Evolutionary conservation across 2,329 filamentous ascomycete species (phyloP).

Genomic region (Phialocephala sp.): DNA sequence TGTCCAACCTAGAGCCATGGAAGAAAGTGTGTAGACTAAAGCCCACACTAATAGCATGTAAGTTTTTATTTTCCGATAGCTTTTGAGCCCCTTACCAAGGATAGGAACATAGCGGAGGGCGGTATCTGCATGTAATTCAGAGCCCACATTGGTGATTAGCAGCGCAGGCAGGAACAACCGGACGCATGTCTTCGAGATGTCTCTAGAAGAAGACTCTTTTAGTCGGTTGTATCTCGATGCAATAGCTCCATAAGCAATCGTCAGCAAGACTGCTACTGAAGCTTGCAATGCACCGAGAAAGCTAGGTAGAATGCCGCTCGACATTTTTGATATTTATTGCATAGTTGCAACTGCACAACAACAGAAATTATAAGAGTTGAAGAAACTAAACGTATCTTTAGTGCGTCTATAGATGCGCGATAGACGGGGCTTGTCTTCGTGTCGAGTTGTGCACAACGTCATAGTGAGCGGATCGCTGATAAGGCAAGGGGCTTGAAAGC

Average conservation of each 20-base stretch:
- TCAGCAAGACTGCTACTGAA: constrained; percentile 58
- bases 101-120: constrained; percentile 55
- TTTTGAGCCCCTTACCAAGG: constrained; percentile 44
- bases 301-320: constrained; percentile 27
- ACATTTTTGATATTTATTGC: constrained; percentile 18
- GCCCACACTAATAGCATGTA: constrained; percentile 52
- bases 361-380: neutral
- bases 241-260: constrained; percentile 57
- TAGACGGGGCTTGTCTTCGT: too few relatives aligned
- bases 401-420: too few relatives aligned
- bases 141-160: constrained; percentile 58
- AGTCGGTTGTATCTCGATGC: constrained; percentile 57
- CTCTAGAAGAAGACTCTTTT: constrained; percentile 52
- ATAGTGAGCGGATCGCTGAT: too few relatives aligned
- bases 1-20: constrained; percentile 52
- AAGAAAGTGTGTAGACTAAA: constrained; percentile 54
- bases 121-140: constrained; percentile 54
- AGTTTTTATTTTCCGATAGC: neutral
- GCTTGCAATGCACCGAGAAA: constrained; percentile 61
- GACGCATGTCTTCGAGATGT: constrained; percentile 58
- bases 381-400: neutral
- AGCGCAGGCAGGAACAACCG: constrained; percentile 59
- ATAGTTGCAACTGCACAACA: neutral
- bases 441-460: too few relatives aligned
- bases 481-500: too few relatives aligned